A percentile compares a stretch with the other conserved stretches of the same genome.
Evolutionary conservation across 176 grass and related monocot species (phyloP).

Genomic region (Carex kokanica): DNA sequence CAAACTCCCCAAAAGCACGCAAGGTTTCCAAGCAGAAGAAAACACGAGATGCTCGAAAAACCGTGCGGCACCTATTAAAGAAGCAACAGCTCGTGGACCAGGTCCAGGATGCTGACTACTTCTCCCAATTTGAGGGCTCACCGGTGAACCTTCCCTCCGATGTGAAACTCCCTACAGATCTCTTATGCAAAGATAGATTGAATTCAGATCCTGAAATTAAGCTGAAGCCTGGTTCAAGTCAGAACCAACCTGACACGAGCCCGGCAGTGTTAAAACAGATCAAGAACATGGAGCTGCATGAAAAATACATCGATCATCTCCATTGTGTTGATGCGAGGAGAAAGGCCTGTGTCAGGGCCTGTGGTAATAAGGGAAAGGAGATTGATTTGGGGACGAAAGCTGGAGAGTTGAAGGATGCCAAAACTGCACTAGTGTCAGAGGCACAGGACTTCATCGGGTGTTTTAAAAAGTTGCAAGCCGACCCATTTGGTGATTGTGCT

Average conservation of each 20-base stretch:
- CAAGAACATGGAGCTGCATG: conserved; percentile 68
- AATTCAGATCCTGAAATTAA: conserved; percentile 33
- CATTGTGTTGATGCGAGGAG: conserved; percentile 50
- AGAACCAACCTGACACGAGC: conserved; percentile 30
- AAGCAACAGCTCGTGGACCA: conserved; percentile 52
- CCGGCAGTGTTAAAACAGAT: conserved; percentile 65
- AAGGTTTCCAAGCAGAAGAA: conserved; percentile 48
- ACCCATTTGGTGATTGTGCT: conserved; percentile 38
- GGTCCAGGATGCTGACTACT: conserved; percentile 64
- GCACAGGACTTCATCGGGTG: conserved; percentile 50
- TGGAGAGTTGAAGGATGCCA: conserved; percentile 46
- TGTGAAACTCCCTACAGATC: conserved; percentile 37
- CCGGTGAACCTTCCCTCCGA: conserved; percentile 40
- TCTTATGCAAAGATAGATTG: conserved; percentile 35
- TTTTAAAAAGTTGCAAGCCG: conserved; percentile 58
- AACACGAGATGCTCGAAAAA: conserved; percentile 45
- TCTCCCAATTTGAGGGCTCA: conserved; percentile 77
- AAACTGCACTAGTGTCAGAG: conserved; percentile 65
- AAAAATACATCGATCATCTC: conserved; percentile 81
- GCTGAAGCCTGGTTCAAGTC: conserved; percentile 35
- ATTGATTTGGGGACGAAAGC: conserved; percentile 23
- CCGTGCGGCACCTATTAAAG: conserved; percentile 64
- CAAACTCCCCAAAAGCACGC: conserved; percentile 34
- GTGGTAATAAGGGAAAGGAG: conserved; percentile 21
- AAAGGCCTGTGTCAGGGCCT: conserved; percentile 32